Conservation (phyloP, 2,329 filamentous ascomycete species). For the Pyrenochaeta sp. region DNA sequence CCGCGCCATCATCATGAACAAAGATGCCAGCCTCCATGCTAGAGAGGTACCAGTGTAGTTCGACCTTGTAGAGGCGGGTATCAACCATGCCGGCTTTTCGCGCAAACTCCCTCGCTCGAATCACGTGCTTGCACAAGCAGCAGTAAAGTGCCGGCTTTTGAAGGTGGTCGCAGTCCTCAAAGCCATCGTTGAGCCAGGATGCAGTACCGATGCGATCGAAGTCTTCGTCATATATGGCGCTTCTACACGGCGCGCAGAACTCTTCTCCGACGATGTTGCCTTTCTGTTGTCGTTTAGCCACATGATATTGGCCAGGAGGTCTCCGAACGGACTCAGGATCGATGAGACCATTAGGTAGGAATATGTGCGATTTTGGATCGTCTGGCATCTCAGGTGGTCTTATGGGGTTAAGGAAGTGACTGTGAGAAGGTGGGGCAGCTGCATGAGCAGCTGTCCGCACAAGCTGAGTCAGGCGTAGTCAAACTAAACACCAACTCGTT, state of each 20-base stretch:
- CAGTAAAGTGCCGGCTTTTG: conserved; percentile 7
- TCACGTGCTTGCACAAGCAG: conserved; percentile 4
- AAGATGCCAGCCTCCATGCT: conserved; percentile 3
- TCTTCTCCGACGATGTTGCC: conserved; percentile 2
- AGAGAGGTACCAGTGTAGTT: not conserved
- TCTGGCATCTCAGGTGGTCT: too few species aligned
- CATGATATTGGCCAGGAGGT: too few species aligned
- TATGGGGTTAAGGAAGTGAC: too few species aligned
- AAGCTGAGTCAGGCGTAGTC: too few species aligned
- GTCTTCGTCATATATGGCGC: conserved; percentile 6
- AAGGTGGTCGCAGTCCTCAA: not conserved
- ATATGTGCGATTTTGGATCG: too few species aligned
- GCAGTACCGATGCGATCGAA: conserved; percentile 3
- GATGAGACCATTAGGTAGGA: too few species aligned
- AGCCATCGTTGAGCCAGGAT: conserved; percentile 6
- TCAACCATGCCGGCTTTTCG: not conserved
- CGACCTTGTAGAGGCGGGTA: not conserved
- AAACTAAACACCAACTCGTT: too few species aligned
- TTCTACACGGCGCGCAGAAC: conserved; percentile 7
- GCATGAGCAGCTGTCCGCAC: too few species aligned
- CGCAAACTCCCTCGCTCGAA: conserved; percentile 1
- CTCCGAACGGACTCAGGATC: too few species aligned
- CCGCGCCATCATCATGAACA: conserved; percentile 3
- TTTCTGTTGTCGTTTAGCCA: conserved; percentile 2
- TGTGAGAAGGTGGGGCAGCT: too few species aligned